phyloP scores from a whole-genome alignment of 441 rosid species.

The Raphanus hybrid region DNA sequence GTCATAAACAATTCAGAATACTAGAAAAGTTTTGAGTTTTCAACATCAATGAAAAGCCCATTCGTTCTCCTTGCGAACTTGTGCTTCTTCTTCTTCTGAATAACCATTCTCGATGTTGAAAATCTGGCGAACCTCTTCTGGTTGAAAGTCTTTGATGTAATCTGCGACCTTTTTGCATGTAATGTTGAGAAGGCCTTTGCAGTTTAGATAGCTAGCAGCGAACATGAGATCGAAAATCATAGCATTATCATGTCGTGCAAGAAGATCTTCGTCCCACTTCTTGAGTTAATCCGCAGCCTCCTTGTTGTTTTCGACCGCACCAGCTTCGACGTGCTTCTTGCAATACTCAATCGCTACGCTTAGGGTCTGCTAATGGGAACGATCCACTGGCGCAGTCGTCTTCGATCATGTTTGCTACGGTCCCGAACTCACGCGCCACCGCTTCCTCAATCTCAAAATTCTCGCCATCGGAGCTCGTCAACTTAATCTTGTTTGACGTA shows the following conservation, averaged over 20 bases:
- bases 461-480: no score
- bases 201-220: no score
- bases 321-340: slow-evolving; percentile 50
- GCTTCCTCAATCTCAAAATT: no score
- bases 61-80: slow-evolving; percentile 46
- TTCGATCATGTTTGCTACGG: slow-evolving; percentile 49
- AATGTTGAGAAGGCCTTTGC: slow-evolving; percentile 49
- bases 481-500: no score
- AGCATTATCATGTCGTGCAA: slow-evolving; percentile 28
- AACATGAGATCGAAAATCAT: slow-evolving; percentile 37
- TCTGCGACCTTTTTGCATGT: slow-evolving; percentile 50
- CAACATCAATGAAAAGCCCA: slow-evolving; percentile 47
- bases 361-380: slow-evolving; percentile 47
- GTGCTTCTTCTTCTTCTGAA: slow-evolving; percentile 48
- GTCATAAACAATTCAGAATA: neutral
- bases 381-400: slow-evolving; percentile 45
- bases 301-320: slow-evolving; percentile 19
- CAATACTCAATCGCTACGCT: slow-evolving; percentile 48
- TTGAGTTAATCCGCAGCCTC: slow-evolving; percentile 14
- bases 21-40: neutral
- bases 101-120: slow-evolving; percentile 51
- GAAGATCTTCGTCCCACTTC: slow-evolving; percentile 46
- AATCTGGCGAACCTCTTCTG: slow-evolving; percentile 46
- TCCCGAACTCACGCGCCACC: slow-evolving; percentile 50
- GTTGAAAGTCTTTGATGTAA: slow-evolving; percentile 43